These are phyloP conservation scores for Gelatoporia subvermispora DNA, from an alignment of 768 basidiomycete species.

Conservation along the genomic window DNA sequence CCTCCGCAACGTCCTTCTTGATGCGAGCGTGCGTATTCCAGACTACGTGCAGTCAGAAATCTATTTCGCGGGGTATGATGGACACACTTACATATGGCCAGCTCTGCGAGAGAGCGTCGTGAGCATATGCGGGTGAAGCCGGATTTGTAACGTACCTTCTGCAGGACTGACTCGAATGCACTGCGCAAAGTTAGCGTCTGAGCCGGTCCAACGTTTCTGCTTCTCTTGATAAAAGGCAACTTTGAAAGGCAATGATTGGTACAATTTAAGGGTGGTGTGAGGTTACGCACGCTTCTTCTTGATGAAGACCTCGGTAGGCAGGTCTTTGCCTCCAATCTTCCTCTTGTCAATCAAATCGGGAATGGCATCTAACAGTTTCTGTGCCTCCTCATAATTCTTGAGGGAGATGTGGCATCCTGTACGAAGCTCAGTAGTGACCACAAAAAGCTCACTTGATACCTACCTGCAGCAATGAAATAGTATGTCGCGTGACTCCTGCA, in stretches of 20 bases:
- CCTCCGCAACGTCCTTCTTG: constrained; percentile 43
- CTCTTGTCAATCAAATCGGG: constrained; percentile 53
- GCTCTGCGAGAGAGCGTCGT: constrained; percentile 37
- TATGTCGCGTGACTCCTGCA: constrained; percentile 75
- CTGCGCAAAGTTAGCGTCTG: constrained; percentile 45
- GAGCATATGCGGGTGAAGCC: neutral
- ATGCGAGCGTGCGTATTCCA: constrained; percentile 78
- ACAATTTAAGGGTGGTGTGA: neutral
- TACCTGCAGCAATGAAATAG: constrained; percentile 69
- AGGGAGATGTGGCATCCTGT: constrained; percentile 60
- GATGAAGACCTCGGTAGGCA: constrained; percentile 75
- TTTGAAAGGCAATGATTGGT: constrained; percentile 21
- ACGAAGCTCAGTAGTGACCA: neutral
- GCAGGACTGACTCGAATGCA: constrained; percentile 63
- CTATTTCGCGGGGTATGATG: neutral
- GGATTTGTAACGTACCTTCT: constrained; percentile 45
- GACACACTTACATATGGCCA: constrained; percentile 57
- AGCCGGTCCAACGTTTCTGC: constrained; percentile 49
- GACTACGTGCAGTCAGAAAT: constrained; percentile 36
- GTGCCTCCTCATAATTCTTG: constrained; percentile 52
- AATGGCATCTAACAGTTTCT: constrained; percentile 56
- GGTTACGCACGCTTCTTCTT: constrained; percentile 62
- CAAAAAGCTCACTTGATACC: constrained; percentile 5
- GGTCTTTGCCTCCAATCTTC: constrained; percentile 60
- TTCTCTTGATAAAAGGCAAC: constrained; percentile 76